A percentile compares a stretch with the other conserved stretches of the same genome.
These are phyloP conservation scores for Phytophthora palmivora DNA, from an alignment of 352 stramenopile genomes.

Conservation along the genomic window DNA sequence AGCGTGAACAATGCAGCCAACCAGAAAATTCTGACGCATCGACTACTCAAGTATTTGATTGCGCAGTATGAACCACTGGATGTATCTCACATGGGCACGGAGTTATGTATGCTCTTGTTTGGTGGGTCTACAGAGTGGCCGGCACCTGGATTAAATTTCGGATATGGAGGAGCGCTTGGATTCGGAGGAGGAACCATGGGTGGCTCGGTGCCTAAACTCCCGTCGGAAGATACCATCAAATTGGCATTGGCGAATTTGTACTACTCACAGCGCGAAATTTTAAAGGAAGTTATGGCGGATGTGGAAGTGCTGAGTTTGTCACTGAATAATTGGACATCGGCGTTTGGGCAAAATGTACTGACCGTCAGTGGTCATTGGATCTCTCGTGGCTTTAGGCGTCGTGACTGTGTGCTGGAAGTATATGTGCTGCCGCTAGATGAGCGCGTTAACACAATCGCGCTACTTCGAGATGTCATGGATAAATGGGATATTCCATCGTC, in stretches of 20 bases:
- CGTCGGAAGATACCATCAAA: slow-evolving; percentile 76
- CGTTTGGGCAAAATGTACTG: slow-evolving; percentile 82
- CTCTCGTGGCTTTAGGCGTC: slow-evolving; percentile 71
- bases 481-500: slow-evolving; percentile 81
- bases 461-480: slow-evolving; percentile 83
- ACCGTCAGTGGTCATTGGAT: slow-evolving; percentile 85
- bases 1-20: slow-evolving; percentile 25
- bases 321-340: slow-evolving; percentile 84
- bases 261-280: slow-evolving; percentile 81
- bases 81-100: slow-evolving; percentile 68
- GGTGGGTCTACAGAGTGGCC: slow-evolving; percentile 45
- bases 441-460: slow-evolving; percentile 76
- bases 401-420: slow-evolving; percentile 80
- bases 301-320: slow-evolving; percentile 80
- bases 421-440: slow-evolving; percentile 82
- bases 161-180: slow-evolving; percentile 23
- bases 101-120: slow-evolving; percentile 68
- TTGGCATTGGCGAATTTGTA: slow-evolving; percentile 76
- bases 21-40: slow-evolving; percentile 76
- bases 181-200: slow-evolving; percentile 28
- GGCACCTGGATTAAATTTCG: slow-evolving; percentile 29
- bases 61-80: slow-evolving; percentile 80
- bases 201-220: slow-evolving; percentile 43
- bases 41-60: slow-evolving; percentile 79
- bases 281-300: slow-evolving; percentile 81